A percentile compares a stretch with the other conserved stretches of the same genome.
Evolutionary conservation across 2,329 filamentous ascomycete species (phyloP).

Genomic region (Verticillium tricorpus): DNA sequence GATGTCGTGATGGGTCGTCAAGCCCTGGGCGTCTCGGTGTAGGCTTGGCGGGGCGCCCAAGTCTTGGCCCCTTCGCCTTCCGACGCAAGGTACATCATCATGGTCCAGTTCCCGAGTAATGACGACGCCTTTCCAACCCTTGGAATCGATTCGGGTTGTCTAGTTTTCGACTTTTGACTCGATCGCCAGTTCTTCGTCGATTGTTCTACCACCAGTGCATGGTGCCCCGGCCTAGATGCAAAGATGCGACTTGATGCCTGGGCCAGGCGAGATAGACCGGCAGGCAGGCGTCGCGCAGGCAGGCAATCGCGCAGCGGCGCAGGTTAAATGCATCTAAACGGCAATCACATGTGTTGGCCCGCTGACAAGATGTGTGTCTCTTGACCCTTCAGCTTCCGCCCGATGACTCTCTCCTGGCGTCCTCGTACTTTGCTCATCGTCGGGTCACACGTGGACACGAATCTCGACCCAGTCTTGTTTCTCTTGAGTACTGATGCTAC

Average conservation of each 20-base stretch:
- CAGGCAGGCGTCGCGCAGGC: not conserved
- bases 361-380: not conserved
- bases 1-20: not conserved
- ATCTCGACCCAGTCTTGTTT: not conserved
- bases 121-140: not conserved
- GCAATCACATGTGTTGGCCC: not conserved
- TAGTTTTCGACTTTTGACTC: not conserved
- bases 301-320: not conserved
- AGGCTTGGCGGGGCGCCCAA: not conserved
- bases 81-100: not conserved
- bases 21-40: not conserved
- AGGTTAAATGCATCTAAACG: not conserved
- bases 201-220: not conserved
- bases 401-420: not conserved
- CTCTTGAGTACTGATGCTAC: not conserved
- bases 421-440: not conserved
- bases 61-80: not conserved
- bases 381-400: not conserved
- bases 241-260: not conserved
- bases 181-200: not conserved
- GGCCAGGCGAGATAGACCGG: not conserved
- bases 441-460: not conserved
- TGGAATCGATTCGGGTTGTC: not conserved
- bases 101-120: not conserved
- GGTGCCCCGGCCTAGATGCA: not conserved